Base-by-base conservation (phyloP, 148 eudicot genomes). In the Selenicereus undatus region DNA sequence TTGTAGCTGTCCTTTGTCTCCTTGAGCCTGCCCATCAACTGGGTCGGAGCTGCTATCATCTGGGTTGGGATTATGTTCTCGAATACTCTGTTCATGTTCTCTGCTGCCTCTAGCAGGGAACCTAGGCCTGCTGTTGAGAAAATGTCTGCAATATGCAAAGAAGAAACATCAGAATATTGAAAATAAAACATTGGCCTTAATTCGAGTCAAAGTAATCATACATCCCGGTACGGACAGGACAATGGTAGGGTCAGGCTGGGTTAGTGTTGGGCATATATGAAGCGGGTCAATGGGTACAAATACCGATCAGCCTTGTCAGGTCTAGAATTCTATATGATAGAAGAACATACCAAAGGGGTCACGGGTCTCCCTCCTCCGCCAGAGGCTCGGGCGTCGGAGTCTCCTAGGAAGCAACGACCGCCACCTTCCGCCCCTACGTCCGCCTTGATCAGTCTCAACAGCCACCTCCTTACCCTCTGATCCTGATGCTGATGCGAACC, bases 1-100 rank as follows among this genome's bases (percentile, higher is more conserved):
- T 81, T 88, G 86, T 92, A 92, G 84, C 80, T 69, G 42, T 89
- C 88, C 9, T 90, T 87, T 39, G 87, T 83, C 81, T 92, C 93
- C 48, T 90, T 92, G 43, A 88, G 75, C 70, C 88, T 74, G 0
- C 88, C 85, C 22, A 92, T 42, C 12, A 88, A 29, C 14, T 76
- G 88, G 0, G 90, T 70, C 0, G 91, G 90, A 13, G 84, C 6
- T 6, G 71, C 62, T 39, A 80, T 68, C 29, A 64, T 24, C 18
- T 80, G 86, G 8, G 81, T 17, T 35, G 86, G 83, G 21, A 78
- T 32, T 27, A 88, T 45, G 45, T 76, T 88, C 43, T 89, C 91
- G 62, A 92, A 76, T 51, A 89, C 60, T 76, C 84, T 86, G 87
- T 85, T 90, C 65, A 92, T 89, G 87, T 89, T 89, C 71, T 90